Base-by-base conservation (phyloP, 2,329 filamentous ascomycete species). In the Cercospora sesami region DNA sequence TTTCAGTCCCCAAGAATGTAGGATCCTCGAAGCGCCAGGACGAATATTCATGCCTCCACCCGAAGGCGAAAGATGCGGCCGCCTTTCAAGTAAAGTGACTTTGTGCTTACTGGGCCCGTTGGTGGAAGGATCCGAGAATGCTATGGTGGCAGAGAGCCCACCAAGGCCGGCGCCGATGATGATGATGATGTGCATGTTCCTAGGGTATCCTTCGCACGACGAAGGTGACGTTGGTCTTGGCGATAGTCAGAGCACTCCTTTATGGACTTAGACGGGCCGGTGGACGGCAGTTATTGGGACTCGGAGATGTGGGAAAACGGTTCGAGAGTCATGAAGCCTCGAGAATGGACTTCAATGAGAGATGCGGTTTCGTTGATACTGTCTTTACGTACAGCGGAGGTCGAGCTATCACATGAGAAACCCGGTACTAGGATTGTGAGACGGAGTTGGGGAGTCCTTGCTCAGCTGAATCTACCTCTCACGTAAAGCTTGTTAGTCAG, bases 71-170 rank as follows among this genome's bases (percentile, higher is more conserved):
- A 67, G 28, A 12, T 10, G 39, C 1, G 45, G 18, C 4, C 61
- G 60, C 2, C 45, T 16, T 64, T 76, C 74, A 16, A 75, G 64
- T 2, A 76, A 60, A 4, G 64, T 71, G 5, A 75, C 71, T 7
- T 69, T 65, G 59, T 75, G 74, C 74, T 33, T 69, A 65, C 26
- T 69, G 70, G 2, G 69, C 67, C 55, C 31, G 5, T 59, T 59
- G 28, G 16, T 59, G 4, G 55, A 36, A 2, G 30, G 1, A 7
- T 36, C 18, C 9, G 55, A 59, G 63, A 71, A 71, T 10, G 74
- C 71, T 23, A 76, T 64, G 10, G 74, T 72, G 6, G 74, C 73
- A 9, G 68, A 66, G 4, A 76, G 69, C 7, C 74, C 74, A 26
- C 74, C 63, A 16, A 65, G 63, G 9, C 63, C 63, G 6, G 63